Base-by-base conservation (phyloP, 108 stramenopile species). In the Cyclotella distinguenda region DNA sequence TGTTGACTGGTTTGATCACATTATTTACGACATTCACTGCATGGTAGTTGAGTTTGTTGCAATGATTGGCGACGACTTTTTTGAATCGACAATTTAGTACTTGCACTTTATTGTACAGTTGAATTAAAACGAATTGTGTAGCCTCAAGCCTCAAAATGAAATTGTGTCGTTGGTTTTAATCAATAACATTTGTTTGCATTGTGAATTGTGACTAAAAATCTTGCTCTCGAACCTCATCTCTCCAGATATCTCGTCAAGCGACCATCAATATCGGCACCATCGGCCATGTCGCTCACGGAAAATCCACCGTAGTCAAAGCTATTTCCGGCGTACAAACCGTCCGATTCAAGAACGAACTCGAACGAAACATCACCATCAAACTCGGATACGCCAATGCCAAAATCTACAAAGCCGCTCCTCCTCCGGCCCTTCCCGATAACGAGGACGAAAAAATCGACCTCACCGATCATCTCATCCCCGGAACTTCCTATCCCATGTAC, bases 221-320 rank as follows among this genome's bases (percentile, higher is more conserved):
- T 19, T 16, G 18, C 47, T 19, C 53, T 22, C 35, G 25, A 6
- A 6, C 25, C 0, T 52, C 46, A 1, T 32, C 1, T 9, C 1
- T 33, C 26, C 83, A 90, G 92, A 99, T 99, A 70, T 88, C 86
- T 62, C 94, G 97, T 50, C 97, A 99, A 65, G 99, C 99, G 12
- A 99, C 99, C 67, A 98, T 99, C 70, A 99, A 99, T 81, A 93
- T 99, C 45, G 99, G 99, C 1, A 99, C 99, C 51, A 99, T 99
- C 64, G 99, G 99, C 26, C 99, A 99, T 75, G 99, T 99, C 53
- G 99, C 99, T 6, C 99, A 99, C 85, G 99, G 99, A 42, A 99
- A 99, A 66, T 96, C 95, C 1, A 98, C 97, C 30, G 97, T 98
- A 38, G 99, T 99, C 57, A 99, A 99, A 82, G 94, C 98, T 38